A percentile compares a stretch with the other conserved stretches of the same genome.
These are phyloP conservation scores for Ophiostoma tasmaniense DNA, from an alignment of 2,329 filamentous ascomycete genomes.

Conservation along the genomic window DNA sequence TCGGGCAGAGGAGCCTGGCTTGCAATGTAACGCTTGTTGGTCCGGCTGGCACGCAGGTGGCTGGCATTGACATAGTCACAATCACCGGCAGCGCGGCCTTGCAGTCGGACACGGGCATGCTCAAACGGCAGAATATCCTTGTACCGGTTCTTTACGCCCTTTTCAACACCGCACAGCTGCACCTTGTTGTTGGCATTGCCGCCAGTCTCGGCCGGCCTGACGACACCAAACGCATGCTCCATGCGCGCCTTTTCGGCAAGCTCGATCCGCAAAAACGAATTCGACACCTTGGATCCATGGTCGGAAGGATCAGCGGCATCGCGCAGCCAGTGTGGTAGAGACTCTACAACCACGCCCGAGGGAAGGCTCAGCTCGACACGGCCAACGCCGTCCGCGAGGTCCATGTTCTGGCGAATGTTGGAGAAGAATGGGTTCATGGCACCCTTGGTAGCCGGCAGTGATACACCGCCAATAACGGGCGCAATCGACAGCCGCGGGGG, in stretches of 20 bases:
- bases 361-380: conserved; percentile 56
- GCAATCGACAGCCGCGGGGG: conserved; percentile 43
- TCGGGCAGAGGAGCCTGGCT: conserved; percentile 88
- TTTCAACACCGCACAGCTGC: conserved; percentile 84
- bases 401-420: conserved; percentile 95
- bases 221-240: conserved; percentile 60
- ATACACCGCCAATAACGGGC: conserved; percentile 82
- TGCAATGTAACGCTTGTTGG: conserved; percentile 89
- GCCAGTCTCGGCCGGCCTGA: conserved; percentile 32
- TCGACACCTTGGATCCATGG: conserved; percentile 69
- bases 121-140: conserved; percentile 97
- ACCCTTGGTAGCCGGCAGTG: conserved; percentile 61
- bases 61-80: conserved; percentile 98
- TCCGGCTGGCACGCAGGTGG: conserved; percentile 68
- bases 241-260: conserved; percentile 83
- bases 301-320: conserved; percentile 58
- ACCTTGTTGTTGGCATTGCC: conserved; percentile 33
- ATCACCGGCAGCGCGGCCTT: conserved; percentile 53
- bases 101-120: conserved; percentile 76
- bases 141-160: conserved; percentile 91
- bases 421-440: conserved; percentile 83
- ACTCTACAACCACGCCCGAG: conserved; percentile 35
- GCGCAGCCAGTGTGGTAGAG: conserved; percentile 69
- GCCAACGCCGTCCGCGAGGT: conserved; percentile 85
- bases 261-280: conserved; percentile 79